A percentile compares a stretch with the other conserved stretches of the same genome.
Conservation (phyloP, 139 green algal species). For the Micractinium conductrix region DNA sequence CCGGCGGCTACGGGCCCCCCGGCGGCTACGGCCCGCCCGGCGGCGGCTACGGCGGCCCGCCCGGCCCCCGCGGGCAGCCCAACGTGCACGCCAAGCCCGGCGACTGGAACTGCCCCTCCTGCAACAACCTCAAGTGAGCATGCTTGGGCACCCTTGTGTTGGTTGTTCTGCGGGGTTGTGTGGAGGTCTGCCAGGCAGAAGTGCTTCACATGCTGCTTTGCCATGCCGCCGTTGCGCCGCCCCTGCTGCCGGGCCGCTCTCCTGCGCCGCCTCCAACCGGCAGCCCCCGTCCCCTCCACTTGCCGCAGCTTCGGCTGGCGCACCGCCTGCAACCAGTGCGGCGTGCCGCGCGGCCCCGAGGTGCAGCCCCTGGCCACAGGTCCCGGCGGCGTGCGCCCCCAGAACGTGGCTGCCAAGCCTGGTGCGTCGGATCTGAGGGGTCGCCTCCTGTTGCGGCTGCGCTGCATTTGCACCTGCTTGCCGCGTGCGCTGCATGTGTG, state of each 20-base stretch:
- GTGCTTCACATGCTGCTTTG: no score
- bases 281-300: no score
- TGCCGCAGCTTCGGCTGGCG: slow-evolving; percentile 63
- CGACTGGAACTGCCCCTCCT: slow-evolving; percentile 84
- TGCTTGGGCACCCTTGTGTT: background rate
- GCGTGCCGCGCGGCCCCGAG: slow-evolving; percentile 46
- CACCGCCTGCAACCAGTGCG: slow-evolving; percentile 80
- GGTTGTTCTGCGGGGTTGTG: background rate
- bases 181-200: no score
- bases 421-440: background rate
- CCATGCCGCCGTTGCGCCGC: no score
- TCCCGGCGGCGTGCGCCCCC: background rate
- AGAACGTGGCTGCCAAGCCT: slow-evolving; percentile 35
- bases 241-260: no score
- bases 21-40: background rate
- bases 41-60: slow-evolving; percentile 18
- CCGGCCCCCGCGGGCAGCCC: background rate
- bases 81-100: slow-evolving; percentile 46
- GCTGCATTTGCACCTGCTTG: no score
- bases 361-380: background rate
- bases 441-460: no score
- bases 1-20: background rate
- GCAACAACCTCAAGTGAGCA: slow-evolving; percentile 77
- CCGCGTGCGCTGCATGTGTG: no score
- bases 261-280: no score